Evolutionary conservation across 2,329 filamentous ascomycete species (phyloP).

Genomic region (Thelonectria discophora): DNA sequence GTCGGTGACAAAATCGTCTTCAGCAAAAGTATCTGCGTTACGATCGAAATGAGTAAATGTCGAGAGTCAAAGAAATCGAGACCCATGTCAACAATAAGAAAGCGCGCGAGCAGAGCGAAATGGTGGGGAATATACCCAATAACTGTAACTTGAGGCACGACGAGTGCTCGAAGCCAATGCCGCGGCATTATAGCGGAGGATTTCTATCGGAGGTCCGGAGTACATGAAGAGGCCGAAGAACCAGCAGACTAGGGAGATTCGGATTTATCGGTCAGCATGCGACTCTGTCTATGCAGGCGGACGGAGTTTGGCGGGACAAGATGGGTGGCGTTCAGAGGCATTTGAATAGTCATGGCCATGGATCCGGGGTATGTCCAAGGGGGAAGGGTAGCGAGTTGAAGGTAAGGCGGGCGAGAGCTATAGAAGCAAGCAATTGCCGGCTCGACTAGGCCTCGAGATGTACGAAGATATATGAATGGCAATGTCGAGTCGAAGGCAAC

Average conservation of each 20-base stretch:
- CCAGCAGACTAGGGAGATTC: not conserved
- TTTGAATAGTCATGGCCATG: constrained; percentile 17
- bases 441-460: constrained; percentile 1
- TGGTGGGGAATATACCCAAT: constrained; percentile 29
- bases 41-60: constrained; percentile 42
- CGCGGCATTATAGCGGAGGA: constrained; percentile 5
- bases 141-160: constrained; percentile 16
- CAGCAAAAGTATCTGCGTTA: constrained; percentile 41
- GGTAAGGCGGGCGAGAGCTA: not conserved
- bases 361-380: constrained; percentile 7
- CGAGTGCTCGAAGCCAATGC: constrained; percentile 1
- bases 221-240: constrained; percentile 7
- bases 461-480: not conserved
- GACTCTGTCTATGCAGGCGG: not conserved
- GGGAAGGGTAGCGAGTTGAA: not conserved
- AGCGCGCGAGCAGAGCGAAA: constrained; percentile 14
- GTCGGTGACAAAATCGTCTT: constrained; percentile 1
- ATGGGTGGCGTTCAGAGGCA: constrained; percentile 14
- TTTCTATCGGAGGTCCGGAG: constrained; percentile 6
- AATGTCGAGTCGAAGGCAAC: not conserved
- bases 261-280: constrained; percentile 1
- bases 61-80: constrained; percentile 19
- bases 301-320: constrained; percentile 15
- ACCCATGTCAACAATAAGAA: constrained; percentile 22
- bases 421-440: constrained; percentile 21